Evolutionary conservation across 805 yeast genomes (phyloP).

Genomic region (Nakazawaea peltata): DNA sequence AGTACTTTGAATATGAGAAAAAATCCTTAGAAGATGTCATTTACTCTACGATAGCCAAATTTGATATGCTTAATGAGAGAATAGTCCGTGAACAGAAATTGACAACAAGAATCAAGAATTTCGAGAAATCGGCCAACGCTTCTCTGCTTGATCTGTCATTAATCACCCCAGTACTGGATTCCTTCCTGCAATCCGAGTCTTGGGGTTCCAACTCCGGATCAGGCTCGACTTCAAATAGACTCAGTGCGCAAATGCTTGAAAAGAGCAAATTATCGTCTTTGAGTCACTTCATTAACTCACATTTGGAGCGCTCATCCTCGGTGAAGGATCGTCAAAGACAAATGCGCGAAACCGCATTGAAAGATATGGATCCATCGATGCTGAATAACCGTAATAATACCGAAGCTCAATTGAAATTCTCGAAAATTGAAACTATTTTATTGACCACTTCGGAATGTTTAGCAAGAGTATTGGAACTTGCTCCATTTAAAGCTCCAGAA

Average conservation of each 20-base stretch:
- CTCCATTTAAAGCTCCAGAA: slow-evolving; percentile 53
- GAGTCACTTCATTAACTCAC: slow-evolving; percentile 48
- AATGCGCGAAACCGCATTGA: slow-evolving; percentile 15
- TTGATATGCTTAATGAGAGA: slow-evolving; percentile 30
- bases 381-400: slow-evolving; percentile 3
- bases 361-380: slow-evolving; percentile 7
- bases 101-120: slow-evolving; percentile 18
- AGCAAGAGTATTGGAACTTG: slow-evolving; percentile 67
- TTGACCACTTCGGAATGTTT: slow-evolving; percentile 71
- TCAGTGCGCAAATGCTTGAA: slow-evolving; percentile 18
- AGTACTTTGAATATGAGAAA: slow-evolving; percentile 66
- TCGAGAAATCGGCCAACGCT: slow-evolving; percentile 12
- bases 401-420: slow-evolving; percentile 25
- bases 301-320: slow-evolving; percentile 34
- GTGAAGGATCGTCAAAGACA: slow-evolving; percentile 16
- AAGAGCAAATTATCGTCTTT: slow-evolving; percentile 42
- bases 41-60: slow-evolving; percentile 34
- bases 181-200: slow-evolving; percentile 14
- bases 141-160: slow-evolving; percentile 9
- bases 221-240: slow-evolving; percentile 17
- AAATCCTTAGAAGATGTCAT: slow-evolving; percentile 53
- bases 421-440: slow-evolving; percentile 52
- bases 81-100: slow-evolving; percentile 27
- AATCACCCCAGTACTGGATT: slow-evolving; percentile 1
- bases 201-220: no score